Base-by-base conservation (phyloP, 106 monocot species). In the Gastrodia elata region DNA sequence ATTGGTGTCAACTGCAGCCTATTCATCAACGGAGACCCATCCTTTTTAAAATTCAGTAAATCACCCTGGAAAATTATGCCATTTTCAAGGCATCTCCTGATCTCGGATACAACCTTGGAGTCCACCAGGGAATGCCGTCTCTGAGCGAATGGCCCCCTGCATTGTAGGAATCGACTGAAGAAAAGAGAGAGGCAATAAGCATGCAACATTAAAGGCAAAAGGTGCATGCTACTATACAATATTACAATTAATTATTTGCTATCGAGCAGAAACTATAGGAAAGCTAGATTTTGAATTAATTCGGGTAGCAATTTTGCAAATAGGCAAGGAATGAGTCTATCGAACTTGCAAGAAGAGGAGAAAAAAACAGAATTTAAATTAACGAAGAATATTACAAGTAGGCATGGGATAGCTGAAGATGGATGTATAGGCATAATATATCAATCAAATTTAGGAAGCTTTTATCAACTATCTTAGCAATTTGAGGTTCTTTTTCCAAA, bases 121-220 rank as follows among this genome's bases (percentile, higher is more conserved):
- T 92, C 89, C 67, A 96, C 95, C 64, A 92, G 68, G 2, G 95
- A 87, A 76, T 96, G 95, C 32, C 92, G 81, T 77, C 95, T 92
- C 41, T 90, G 92, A 44, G 95, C 95, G 84, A 89, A 96, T 38
- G 95, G 95, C 4, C 95, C 95, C 88, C 95, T 83, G 76, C 87
- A 92, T 73, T 96, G 95, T 76, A 96, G 76, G 81, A 96, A 96
- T 8, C 95, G 91, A 73, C 95, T 94, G 90, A n/a, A 34, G 18
- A 48, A 70, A 71, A 69, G 37, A 67, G n/a, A 67, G 18, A 14
- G n/a, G 3, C 16, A n/a, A 67, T 37, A 67, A 38, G 67, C 61
- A 32, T 5, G 22, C 22, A 61, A 26, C 22, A 25, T 61, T 1
- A 11, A 61, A 61, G 61, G 30, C 61, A 32, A 32, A 32, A 32